Evolutionary conservation across 352 stramenopile species (phyloP).

Genomic region (Thalassiosira livingstoniorum): DNA sequence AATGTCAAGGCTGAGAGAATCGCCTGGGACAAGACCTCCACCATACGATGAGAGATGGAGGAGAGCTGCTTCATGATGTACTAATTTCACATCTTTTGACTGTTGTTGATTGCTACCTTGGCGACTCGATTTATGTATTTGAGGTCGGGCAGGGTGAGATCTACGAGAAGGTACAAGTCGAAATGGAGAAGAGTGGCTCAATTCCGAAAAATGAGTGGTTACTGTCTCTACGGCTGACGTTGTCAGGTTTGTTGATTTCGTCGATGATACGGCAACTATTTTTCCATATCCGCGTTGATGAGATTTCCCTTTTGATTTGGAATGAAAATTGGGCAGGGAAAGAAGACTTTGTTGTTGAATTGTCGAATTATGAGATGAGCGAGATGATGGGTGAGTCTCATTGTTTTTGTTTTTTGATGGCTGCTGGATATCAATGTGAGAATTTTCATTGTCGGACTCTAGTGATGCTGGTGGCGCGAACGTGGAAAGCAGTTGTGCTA

Average conservation of each 20-base stretch:
- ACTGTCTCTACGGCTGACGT: neutral
- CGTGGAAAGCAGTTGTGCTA: neutral
- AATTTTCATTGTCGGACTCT: too few relatives aligned
- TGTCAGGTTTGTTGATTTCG: too few relatives aligned
- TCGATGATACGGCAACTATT: constrained; percentile 48
- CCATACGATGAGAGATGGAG: constrained; percentile 76
- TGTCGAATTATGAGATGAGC: too few relatives aligned
- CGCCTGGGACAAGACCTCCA: constrained; percentile 76
- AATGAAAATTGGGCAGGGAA: neutral
- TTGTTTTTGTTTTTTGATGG: neutral
- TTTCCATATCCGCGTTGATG: constrained; percentile 54
- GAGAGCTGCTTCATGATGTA: constrained; percentile 47
- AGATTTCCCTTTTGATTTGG: neutral
- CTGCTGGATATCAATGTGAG: neutral
- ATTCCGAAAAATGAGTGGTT: constrained; percentile 40
- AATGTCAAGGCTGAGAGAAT: constrained; percentile 62
- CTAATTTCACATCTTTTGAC: neutral
- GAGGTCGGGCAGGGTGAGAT: constrained; percentile 15
- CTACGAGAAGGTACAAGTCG: constrained; percentile 53
- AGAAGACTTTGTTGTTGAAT: too few relatives aligned
- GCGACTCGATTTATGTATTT: neutral
- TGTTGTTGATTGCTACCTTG: neutral
- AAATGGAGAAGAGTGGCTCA: constrained; percentile 53
- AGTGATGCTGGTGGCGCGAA: too few relatives aligned
- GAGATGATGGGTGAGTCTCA: neutral